phyloP scores from a whole-genome alignment of 169 alveolate genomes.

The Plasmodium vinckei region DNA sequence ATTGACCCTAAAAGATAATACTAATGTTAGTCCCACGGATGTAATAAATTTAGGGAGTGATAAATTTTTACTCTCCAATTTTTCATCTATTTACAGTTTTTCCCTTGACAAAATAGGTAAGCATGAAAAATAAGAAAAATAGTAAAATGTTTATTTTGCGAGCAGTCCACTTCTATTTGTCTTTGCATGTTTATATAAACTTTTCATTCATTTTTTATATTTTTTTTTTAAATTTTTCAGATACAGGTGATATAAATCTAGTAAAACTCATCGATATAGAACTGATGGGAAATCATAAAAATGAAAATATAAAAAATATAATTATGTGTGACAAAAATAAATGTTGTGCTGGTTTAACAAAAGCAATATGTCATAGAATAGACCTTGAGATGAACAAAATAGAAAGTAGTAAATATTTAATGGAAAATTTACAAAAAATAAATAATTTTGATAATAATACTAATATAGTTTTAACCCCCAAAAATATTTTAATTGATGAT shows the following conservation, averaged over 20 bases:
- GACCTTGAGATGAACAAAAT: constrained; percentile 36
- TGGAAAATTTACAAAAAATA: constrained; percentile 66
- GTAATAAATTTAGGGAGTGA: constrained; percentile 17
- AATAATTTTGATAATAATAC: constrained; percentile 42
- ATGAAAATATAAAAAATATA: constrained; percentile 22
- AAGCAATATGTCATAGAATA: constrained; percentile 55
- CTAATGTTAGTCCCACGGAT: constrained; percentile 9
- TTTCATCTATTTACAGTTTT: constrained; percentile 15
- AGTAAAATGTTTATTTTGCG: not conserved
- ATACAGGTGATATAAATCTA: not conserved
- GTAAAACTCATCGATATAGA: constrained; percentile 1
- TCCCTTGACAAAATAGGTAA: constrained; percentile 20
- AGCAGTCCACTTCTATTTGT: not conserved
- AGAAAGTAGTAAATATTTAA: constrained; percentile 24
- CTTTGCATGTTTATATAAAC: not conserved
- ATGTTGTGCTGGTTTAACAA: constrained; percentile 20
- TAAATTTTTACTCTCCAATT: constrained; percentile 17
- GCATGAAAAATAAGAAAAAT: not conserved
- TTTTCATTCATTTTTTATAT: not conserved
- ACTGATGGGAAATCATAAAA: not conserved
- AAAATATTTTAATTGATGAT: constrained; percentile 66
- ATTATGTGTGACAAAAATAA: constrained; percentile 14
- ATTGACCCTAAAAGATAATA: constrained; percentile 1
- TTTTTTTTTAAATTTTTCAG: not conserved
- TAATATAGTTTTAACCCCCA: constrained; percentile 52